Evolutionary conservation across 352 stramenopile species (phyloP), one percentile per base, ranked within the genome.

Genomic region (Ophiocytium majus): DNA sequence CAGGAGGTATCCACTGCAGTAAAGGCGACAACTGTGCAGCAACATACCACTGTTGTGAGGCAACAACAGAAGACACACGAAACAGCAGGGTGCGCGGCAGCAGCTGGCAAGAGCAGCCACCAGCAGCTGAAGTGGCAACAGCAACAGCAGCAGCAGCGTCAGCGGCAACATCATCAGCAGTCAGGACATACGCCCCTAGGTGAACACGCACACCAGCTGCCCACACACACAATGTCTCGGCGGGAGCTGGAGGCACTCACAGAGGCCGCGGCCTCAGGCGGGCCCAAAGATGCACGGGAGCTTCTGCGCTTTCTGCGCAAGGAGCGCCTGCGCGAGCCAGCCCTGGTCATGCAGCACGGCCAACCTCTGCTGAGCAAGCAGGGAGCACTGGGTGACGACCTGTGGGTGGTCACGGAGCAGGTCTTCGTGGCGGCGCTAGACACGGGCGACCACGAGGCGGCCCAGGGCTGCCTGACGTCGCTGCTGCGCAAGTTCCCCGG

Each of bases 271-370:
- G 31, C 10, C 35, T n/a, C 10, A 76, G 50, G 50, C 43, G 0
- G 0, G 5, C 82, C 64, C 43, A 10, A 34, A 10, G 33, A 57
- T n/a, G 34, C 78, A 9, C 81, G 85, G 10, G 85, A 88, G 35
- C 80, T 88, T 35, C 71, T 88, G 23, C 76, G 81, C n/a, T 88
- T 86, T 50, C 49, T 86, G 50, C 57, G 85, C 50, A 88, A 88
- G 81, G 85, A 88, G 10, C 87, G 83, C 66, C 80, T 88, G 33
- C 34, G 80, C 31, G 28, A 49, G 63, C 85, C 85, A 17, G 81
- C 78, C 28, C 75, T 88, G 35, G 81, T 76, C 43, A 79, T 88
- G 14, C n/a, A 88, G 78, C 79, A 88, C 43, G 79, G 85, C 74
- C 71, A 71, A 32, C 76, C 66, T 49, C 31, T 88, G 63, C 28